These are phyloP conservation scores for Boeremia lycopersici DNA, from an alignment of 2,329 filamentous ascomycete species.

Conservation along the genomic window DNA sequence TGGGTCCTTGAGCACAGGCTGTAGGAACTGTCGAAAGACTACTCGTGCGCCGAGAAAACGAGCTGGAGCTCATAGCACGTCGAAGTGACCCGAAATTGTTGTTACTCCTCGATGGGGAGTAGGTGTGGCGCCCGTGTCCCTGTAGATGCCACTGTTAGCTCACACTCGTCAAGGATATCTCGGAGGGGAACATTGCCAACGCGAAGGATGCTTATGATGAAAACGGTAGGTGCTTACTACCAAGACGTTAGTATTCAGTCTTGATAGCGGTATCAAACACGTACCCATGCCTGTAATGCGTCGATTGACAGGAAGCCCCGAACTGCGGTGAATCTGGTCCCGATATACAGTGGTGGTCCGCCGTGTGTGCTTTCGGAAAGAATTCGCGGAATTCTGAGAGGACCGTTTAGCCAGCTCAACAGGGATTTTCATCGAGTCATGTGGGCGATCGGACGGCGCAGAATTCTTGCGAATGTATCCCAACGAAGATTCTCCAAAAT, in stretches of 20 bases:
- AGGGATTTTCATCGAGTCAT: constrained; percentile 52
- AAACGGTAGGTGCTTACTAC: constrained; percentile 8
- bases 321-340: constrained; percentile 30
- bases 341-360: constrained; percentile 35
- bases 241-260: constrained; percentile 10
- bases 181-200: neutral
- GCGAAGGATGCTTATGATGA: neutral
- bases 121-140: constrained; percentile 36
- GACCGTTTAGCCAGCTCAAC: constrained; percentile 47
- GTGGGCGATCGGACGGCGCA: constrained; percentile 46
- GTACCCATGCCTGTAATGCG: constrained; percentile 37
- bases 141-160: constrained; percentile 5
- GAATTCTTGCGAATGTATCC: constrained; percentile 39
- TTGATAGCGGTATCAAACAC: constrained; percentile 6
- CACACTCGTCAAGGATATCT: neutral
- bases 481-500: constrained; percentile 48
- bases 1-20: constrained; percentile 45
- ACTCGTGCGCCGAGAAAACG: constrained; percentile 47
- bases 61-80: constrained; percentile 44
- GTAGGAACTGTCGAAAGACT: constrained; percentile 48
- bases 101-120: constrained; percentile 36
- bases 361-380: constrained; percentile 34
- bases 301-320: constrained; percentile 39
- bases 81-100: constrained; percentile 32
- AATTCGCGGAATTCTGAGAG: constrained; percentile 39